Conservation (phyloP, 805 yeast genomes). For the Kodamaea restingae region DNA sequence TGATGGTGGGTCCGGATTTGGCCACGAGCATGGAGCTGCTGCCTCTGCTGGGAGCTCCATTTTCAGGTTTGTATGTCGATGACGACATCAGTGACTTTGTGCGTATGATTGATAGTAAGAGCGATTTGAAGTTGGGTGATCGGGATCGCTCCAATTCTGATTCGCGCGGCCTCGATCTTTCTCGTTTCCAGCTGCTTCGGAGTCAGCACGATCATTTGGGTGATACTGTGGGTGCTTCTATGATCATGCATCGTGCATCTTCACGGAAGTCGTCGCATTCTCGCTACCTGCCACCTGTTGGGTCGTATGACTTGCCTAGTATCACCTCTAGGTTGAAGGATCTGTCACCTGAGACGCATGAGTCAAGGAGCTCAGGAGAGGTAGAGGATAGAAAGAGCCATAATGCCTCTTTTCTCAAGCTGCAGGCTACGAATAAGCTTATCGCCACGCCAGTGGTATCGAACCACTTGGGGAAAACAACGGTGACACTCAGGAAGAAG, state of each 20-base stretch:
- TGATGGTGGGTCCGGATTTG: slow-evolving; percentile 17
- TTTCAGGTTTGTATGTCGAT: slow-evolving; percentile 45
- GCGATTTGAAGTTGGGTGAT: slow-evolving; percentile 38
- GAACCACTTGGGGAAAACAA: slow-evolving; percentile 8
- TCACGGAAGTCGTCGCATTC: slow-evolving; percentile 33
- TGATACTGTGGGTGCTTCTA: slow-evolving; percentile 52
- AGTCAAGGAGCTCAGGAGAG: slow-evolving; percentile 2
- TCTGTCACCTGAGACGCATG: slow-evolving; percentile 10
- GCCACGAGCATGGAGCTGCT: slow-evolving; percentile 37
- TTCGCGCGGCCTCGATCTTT: slow-evolving; percentile 34
- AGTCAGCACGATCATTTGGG: slow-evolving; percentile 51
- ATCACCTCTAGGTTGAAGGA: slow-evolving; percentile 31
- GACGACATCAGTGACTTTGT: slow-evolving; percentile 70
- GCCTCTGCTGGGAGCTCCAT: slow-evolving; percentile 26
- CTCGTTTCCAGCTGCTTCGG: slow-evolving; percentile 49
- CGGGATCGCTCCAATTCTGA: not conserved
- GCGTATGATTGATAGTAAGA: slow-evolving; percentile 61
- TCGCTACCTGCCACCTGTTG: slow-evolving; percentile 27
- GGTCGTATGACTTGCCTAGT: slow-evolving; percentile 31
- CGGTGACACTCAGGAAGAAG: slow-evolving; percentile 7
- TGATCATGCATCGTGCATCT: slow-evolving; percentile 29
- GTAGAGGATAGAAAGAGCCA: slow-evolving; percentile 8
- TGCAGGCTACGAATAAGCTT: slow-evolving; percentile 14
- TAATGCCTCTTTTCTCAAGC: slow-evolving; percentile 17
- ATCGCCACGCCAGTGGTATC: slow-evolving; percentile 22